phyloP scores from a whole-genome alignment of 2,329 filamentous ascomycete species.

The Gaeumannomyces tritici region DNA sequence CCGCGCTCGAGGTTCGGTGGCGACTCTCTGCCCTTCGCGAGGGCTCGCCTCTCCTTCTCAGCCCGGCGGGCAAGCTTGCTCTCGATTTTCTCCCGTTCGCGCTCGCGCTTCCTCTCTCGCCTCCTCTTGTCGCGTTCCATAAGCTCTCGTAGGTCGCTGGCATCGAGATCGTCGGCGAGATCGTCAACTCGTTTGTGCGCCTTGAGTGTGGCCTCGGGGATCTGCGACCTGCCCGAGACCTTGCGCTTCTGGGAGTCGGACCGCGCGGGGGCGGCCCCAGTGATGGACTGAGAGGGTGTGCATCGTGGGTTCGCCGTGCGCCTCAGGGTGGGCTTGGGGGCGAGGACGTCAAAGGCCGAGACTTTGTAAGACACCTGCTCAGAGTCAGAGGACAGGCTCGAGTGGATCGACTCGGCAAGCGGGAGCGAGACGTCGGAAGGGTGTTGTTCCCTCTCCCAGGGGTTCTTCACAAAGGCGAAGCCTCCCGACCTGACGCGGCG shows the following conservation, averaged over 20 bases:
- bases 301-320: conserved; percentile 58
- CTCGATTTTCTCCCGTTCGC: conserved; percentile 58
- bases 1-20: conserved; percentile 50
- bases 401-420: conserved; percentile 63
- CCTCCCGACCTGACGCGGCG: conserved; percentile 50
- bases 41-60: conserved; percentile 54
- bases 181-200: conserved; percentile 56
- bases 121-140: conserved; percentile 84
- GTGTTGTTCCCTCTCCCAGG: conserved; percentile 41
- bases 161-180: conserved; percentile 77
- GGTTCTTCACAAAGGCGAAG: conserved; percentile 28
- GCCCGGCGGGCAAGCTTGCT: conserved; percentile 55
- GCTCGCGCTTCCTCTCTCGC: conserved; percentile 61
- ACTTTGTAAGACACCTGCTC: conserved; percentile 73
- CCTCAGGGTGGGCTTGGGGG: conserved; percentile 74
- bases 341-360: conserved; percentile 69
- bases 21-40: conserved; percentile 43
- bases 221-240: conserved; percentile 38
- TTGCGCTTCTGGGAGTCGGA: conserved; percentile 42
- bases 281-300: conserved; percentile 32
- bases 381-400: conserved; percentile 64
- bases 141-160: conserved; percentile 73
- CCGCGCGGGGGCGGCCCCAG: conserved; percentile 33
- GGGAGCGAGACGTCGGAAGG: conserved; percentile 69
- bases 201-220: conserved; percentile 51